These are phyloP conservation scores for Aureobasidium sp. DNA, from an alignment of 2,329 filamentous ascomycete species.

Conservation along the genomic window DNA sequence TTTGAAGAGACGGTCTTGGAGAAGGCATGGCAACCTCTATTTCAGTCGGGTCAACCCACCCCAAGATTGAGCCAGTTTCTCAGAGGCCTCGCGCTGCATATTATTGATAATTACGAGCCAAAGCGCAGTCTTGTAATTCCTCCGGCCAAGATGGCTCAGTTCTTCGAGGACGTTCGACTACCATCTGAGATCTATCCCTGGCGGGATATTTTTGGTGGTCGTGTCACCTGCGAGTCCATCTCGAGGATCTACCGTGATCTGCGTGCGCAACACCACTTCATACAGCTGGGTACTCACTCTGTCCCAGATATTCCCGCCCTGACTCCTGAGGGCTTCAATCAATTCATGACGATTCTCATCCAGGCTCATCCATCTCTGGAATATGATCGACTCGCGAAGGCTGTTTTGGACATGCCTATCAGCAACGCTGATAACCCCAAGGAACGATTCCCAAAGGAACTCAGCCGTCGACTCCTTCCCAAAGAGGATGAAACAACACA, in stretches of 20 bases:
- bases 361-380: slow-evolving; percentile 70
- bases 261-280: slow-evolving; percentile 40
- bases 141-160: slow-evolving; percentile 64
- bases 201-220: slow-evolving; percentile 36
- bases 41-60: slow-evolving; percentile 62
- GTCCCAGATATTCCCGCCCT: slow-evolving; percentile 35
- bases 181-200: slow-evolving; percentile 61
- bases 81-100: slow-evolving; percentile 61
- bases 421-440: slow-evolving; percentile 53
- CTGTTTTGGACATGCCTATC: slow-evolving; percentile 64
- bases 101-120: slow-evolving; percentile 64
- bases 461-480: slow-evolving; percentile 67
- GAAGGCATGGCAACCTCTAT: slow-evolving; percentile 68
- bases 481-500: slow-evolving; percentile 46
- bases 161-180: slow-evolving; percentile 61
- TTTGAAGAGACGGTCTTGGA: slow-evolving; percentile 53
- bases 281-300: slow-evolving; percentile 35
- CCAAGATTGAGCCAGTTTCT: slow-evolving; percentile 61
- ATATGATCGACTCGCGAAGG: slow-evolving; percentile 58
- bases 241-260: slow-evolving; percentile 39
- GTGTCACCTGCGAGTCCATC: slow-evolving; percentile 32
- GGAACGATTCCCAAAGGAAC: slow-evolving; percentile 69
- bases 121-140: slow-evolving; percentile 62
- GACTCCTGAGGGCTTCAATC: slow-evolving; percentile 39
- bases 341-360: slow-evolving; percentile 65